Evolutionary conservation across 169 alveolate species (phyloP).

Genomic region (Plasmodium yoelii): DNA sequence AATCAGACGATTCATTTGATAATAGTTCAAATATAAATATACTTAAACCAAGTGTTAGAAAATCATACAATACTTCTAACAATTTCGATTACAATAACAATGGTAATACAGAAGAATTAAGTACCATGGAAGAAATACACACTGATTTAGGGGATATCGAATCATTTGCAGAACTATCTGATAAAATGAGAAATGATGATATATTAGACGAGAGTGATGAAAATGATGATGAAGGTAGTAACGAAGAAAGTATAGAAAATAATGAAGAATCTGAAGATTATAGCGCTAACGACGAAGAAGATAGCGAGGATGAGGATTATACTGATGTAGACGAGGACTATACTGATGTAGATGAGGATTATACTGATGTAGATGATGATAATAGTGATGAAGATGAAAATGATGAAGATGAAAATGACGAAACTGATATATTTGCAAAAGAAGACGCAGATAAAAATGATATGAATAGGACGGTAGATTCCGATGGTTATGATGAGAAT

Average conservation of each 20-base stretch:
- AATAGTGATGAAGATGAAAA: background rate
- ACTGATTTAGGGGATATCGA: conserved; percentile 5
- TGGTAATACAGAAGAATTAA: conserved; percentile 1
- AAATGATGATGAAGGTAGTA: conserved; percentile 3
- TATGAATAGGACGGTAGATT: background rate
- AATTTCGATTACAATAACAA: background rate
- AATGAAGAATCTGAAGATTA: background rate
- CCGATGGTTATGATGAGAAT: background rate
- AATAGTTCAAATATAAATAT: conserved; percentile 2
- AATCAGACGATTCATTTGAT: conserved; percentile 7
- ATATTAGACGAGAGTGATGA: background rate
- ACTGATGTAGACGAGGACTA: background rate
- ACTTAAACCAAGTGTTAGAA: conserved; percentile 1
- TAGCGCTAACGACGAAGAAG: background rate
- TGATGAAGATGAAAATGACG: background rate
- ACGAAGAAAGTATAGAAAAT: background rate
- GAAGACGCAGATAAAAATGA: background rate
- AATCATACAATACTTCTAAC: background rate
- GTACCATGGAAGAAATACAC: background rate
- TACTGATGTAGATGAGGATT: background rate
- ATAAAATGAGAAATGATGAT: conserved; percentile 2
- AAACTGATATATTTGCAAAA: too few species aligned
- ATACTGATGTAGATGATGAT: background rate
- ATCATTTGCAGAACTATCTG: conserved; percentile 17
- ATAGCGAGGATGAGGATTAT: background rate